These are phyloP conservation scores for Schizophyllum amplum DNA, from an alignment of 1,284 basidiomycete species.

Conservation along the genomic window DNA sequence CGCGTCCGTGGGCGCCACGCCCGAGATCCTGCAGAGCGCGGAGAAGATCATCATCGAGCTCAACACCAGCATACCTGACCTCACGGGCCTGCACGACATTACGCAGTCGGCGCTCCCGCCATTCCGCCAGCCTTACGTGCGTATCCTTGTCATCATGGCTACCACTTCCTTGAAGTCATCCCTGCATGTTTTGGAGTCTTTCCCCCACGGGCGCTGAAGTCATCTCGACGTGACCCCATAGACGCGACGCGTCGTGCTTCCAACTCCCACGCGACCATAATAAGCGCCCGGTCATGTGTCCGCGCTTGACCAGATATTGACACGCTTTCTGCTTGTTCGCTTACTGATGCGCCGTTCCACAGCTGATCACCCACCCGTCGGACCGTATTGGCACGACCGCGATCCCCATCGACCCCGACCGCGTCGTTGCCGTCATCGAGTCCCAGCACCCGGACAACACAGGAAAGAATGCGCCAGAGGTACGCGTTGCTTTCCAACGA, in stretches of 20 bases:
- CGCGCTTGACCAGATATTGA: no score
- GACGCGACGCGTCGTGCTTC: neutral
- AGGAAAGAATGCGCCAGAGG: constrained; percentile 36
- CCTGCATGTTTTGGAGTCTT: no score
- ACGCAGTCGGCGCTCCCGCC: constrained; percentile 38
- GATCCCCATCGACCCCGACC: constrained; percentile 41
- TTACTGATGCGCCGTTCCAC: neutral
- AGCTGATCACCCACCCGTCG: constrained; percentile 36
- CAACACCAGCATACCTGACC: constrained; percentile 36
- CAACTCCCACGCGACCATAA: neutral
- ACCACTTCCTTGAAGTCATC: no score
- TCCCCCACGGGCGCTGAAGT: no score
- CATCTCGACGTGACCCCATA: neutral
- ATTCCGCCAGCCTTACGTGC: constrained; percentile 38
- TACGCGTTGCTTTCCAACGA: neutral
- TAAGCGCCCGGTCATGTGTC: no score
- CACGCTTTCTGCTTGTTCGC: neutral
- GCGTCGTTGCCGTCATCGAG: constrained; percentile 41
- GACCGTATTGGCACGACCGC: constrained; percentile 38
- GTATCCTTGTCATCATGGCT: constrained; percentile 9
- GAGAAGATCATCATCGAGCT: constrained; percentile 41
- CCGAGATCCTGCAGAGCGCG: constrained; percentile 40
- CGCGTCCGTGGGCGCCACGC: constrained; percentile 43
- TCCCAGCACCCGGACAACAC: constrained; percentile 40
- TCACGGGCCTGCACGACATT: constrained; percentile 43